Evolutionary conservation across 1,139 yeast genomes (phyloP), one percentile per base, ranked within the genome.

Genomic region (Candida pseudocylindracea): DNA sequence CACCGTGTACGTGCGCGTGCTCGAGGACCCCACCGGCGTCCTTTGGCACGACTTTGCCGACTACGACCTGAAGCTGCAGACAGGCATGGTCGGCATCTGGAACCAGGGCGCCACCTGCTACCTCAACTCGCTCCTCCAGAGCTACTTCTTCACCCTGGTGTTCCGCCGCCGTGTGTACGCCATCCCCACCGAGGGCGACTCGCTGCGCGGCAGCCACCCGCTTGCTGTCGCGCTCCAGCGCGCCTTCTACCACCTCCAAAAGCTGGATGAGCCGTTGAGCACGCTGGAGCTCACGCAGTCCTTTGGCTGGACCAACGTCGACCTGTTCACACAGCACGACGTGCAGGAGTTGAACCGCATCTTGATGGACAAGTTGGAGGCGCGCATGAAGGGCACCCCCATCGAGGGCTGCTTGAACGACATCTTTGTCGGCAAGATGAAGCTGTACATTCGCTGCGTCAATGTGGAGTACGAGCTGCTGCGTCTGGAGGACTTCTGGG

Each of bases 71-170:
- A 83, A 83, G 47, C 65, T 69, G 43, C 70, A 60, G 33, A 80
- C 98, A 0, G 95, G 96, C 0, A 83, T 63, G 48, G 93, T 85
- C 8, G 99, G 99, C 1, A 67, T 88, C 41, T 76, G 72, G 42
- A 88, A 88, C 48, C 99, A 88, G 53, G 98, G 98, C 38, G 99
- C 98, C 4, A 88, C 99, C 0, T 88, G 99, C 50, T 88, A 88
- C 50, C 66, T 88, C 46, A 88, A 88, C 49, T 85, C 96, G 1
- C 60, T 88, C 37, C 54, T 88, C 36, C 98, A 88, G 49, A 79
- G 94, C 15, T 78, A 91, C 44, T 88, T 64, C 49, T 80, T 83
- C 45, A 88, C 98, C 1, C 73, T 72, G 41, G 57, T 61, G 28
- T 88, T 88, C 53, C 66, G 96, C 40, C 70, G 72, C 45, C 66